A percentile compares a stretch with the other conserved stretches of the same genome.
phyloP scores from a whole-genome alignment of 2,329 filamentous ascomycete genomes.

The Graphilbum sp. region DNA sequence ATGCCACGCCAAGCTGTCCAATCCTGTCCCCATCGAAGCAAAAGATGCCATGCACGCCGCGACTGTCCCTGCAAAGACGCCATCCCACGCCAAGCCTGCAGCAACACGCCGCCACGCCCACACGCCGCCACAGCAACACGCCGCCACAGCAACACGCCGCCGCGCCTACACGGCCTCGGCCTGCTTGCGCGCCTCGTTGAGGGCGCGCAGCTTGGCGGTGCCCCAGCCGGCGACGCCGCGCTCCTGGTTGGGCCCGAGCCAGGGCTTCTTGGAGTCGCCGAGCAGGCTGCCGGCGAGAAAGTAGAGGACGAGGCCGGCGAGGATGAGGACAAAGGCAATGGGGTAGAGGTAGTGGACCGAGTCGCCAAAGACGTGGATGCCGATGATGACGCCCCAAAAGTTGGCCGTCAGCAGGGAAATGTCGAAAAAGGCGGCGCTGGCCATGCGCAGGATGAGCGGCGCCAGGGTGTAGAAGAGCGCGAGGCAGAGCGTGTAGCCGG shows the following conservation, averaged over 20 bases:
- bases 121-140: too few relatives aligned
- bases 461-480: conserved; percentile 76
- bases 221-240: conserved; percentile 63
- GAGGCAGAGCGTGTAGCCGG: conserved; percentile 78
- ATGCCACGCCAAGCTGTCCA: too few relatives aligned
- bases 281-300: conserved; percentile 70
- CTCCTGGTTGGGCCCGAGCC: conserved; percentile 80
- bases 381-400: conserved; percentile 94
- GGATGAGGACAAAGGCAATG: conserved; percentile 85
- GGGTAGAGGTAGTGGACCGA: conserved; percentile 82
- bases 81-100: too few relatives aligned
- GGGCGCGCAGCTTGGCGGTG: conserved; percentile 65
- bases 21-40: too few relatives aligned
- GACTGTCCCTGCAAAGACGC: too few relatives aligned
- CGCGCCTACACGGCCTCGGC: background rate
- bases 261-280: conserved; percentile 86
- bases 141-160: too few relatives aligned
- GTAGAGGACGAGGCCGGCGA: conserved; percentile 72
- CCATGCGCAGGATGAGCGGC: conserved; percentile 77
- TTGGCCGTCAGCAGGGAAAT: conserved; percentile 86
- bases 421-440: conserved; percentile 88
- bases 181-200: conserved; percentile 36
- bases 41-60: too few relatives aligned
- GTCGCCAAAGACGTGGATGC: conserved; percentile 69
- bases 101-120: too few relatives aligned